Percentiles rank a stretch among this genome's conserved stretches.
These are phyloP conservation scores for Mortierella sp. DNA, from an alignment of 371 early-diverging fungal genomes.

Conservation along the genomic window DNA sequence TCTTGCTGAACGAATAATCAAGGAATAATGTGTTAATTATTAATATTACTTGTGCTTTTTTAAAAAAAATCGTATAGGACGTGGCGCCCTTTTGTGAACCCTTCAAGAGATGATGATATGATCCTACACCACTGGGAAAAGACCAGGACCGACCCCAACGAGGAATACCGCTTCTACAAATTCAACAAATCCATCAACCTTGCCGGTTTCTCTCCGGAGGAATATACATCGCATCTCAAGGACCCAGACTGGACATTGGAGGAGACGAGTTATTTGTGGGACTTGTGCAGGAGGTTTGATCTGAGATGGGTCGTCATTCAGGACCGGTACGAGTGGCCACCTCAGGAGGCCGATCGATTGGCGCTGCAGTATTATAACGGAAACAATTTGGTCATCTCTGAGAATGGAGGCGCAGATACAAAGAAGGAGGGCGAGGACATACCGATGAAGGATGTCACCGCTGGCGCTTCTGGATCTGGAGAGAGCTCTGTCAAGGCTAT, in stretches of 20 bases:
- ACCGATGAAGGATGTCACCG: not conserved
- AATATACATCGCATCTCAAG: conserved; percentile 74
- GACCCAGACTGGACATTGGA: conserved; percentile 86
- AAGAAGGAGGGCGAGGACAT: not conserved
- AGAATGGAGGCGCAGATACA: not conserved
- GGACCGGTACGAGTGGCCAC: conserved; percentile 82
- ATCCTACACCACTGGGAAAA: conserved; percentile 85
- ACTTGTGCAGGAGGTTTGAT: conserved; percentile 83
- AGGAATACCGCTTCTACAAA: conserved; percentile 76
- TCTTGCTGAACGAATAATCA: too few relatives aligned
- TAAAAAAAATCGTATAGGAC: conserved; percentile 67
- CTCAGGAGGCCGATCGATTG: conserved; percentile 50
- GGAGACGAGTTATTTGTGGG: conserved; percentile 90
- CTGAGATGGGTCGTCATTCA: conserved; percentile 87
- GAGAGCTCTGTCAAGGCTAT: not conserved
- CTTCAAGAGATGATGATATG: conserved; percentile 83
- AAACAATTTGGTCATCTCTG: conserved; percentile 13
- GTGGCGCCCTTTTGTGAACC: conserved; percentile 81
- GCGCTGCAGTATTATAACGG: conserved; percentile 40
- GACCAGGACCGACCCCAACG: conserved; percentile 64
- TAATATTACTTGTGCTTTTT: too few relatives aligned
- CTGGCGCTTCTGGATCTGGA: not conserved
- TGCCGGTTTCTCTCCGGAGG: conserved; percentile 77
- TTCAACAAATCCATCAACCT: conserved; percentile 78
- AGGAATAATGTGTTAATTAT: not conserved